phyloP scores from a whole-genome alignment of 2,329 filamentous ascomycete species.

The Apiospora arundinis region DNA sequence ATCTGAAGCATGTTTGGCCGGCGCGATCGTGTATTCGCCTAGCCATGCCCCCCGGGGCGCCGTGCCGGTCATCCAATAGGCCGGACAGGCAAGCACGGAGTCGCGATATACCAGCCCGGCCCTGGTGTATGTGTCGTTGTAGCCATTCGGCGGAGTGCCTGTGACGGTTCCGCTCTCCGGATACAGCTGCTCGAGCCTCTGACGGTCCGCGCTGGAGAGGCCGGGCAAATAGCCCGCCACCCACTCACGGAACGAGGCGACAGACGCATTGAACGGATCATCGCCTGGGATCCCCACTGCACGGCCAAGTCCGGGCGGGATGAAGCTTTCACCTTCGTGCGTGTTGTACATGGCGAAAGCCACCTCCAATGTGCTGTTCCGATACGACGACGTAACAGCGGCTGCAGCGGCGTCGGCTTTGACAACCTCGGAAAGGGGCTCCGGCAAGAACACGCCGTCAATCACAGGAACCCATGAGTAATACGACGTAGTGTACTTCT shows the following conservation, averaged over 20 bases:
- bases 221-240: slow-evolving; percentile 59
- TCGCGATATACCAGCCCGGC: slow-evolving; percentile 66
- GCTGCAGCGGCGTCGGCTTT: slow-evolving; percentile 44
- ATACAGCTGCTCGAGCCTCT: slow-evolving; percentile 51
- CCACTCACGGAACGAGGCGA: slow-evolving; percentile 58
- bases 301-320: slow-evolving; percentile 55
- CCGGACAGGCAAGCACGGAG: slow-evolving; percentile 64
- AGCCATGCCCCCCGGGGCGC: slow-evolving; percentile 56
- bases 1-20: slow-evolving; percentile 65
- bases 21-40: slow-evolving; percentile 64
- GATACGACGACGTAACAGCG: neutral
- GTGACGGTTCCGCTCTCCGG: slow-evolving; percentile 49
- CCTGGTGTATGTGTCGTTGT: slow-evolving; percentile 57
- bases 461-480: slow-evolving; percentile 68
- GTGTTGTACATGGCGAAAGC: slow-evolving; percentile 66
- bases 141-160: slow-evolving; percentile 50
- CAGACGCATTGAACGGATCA: slow-evolving; percentile 56
- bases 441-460: slow-evolving; percentile 58
- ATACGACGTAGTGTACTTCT: slow-evolving; percentile 60
- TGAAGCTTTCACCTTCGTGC: slow-evolving; percentile 68
- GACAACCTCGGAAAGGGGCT: slow-evolving; percentile 50
- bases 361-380: slow-evolving; percentile 32
- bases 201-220: slow-evolving; percentile 47
- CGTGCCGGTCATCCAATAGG: slow-evolving; percentile 59
- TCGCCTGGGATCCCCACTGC: slow-evolving; percentile 35